Conservation (phyloP, 2,329 filamentous ascomycete species). For the Exophiala viscosa region DNA sequence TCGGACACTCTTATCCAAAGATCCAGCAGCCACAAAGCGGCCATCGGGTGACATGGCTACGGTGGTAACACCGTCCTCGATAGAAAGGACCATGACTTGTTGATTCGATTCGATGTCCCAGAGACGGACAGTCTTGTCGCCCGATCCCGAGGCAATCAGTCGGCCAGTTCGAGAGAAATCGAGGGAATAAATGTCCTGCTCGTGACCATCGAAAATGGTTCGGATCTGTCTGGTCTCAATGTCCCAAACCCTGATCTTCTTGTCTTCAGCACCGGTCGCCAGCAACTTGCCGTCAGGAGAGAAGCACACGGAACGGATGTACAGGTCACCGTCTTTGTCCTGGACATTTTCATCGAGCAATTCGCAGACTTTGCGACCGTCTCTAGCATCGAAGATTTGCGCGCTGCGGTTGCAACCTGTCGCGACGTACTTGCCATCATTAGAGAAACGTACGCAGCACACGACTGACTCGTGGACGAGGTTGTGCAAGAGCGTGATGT, state of each 20-base stretch:
- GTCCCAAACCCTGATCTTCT: constrained; percentile 96
- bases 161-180: constrained; percentile 92
- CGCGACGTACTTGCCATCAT: constrained; percentile 90
- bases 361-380: constrained; percentile 81
- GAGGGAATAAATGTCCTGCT: constrained; percentile 96
- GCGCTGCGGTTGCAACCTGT: constrained; percentile 98
- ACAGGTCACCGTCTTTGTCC: constrained; percentile 85
- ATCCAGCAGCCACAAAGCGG: constrained; percentile 89
- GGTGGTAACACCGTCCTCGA: constrained; percentile 95
- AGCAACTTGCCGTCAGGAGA: constrained; percentile 92
- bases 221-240: constrained; percentile 79
- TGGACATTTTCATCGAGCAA: constrained; percentile 78
- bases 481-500: constrained; percentile 92
- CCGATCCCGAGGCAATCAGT: constrained; percentile 91
- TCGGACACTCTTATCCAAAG: constrained; percentile 93
- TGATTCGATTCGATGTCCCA: constrained; percentile 89
- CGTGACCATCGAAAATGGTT: constrained; percentile 91
- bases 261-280: constrained; percentile 95
- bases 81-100: constrained; percentile 79
- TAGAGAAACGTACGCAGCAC: constrained; percentile 95
- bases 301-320: constrained; percentile 97
- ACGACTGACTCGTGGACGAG: constrained; percentile 93
- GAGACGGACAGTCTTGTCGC: constrained; percentile 87
- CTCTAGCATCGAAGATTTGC: constrained; percentile 94
- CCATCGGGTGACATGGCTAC: constrained; percentile 96